Evolutionary conservation across 2,329 filamentous ascomycete genomes (phyloP).

Genomic region (Aspergillus tubingensis): DNA sequence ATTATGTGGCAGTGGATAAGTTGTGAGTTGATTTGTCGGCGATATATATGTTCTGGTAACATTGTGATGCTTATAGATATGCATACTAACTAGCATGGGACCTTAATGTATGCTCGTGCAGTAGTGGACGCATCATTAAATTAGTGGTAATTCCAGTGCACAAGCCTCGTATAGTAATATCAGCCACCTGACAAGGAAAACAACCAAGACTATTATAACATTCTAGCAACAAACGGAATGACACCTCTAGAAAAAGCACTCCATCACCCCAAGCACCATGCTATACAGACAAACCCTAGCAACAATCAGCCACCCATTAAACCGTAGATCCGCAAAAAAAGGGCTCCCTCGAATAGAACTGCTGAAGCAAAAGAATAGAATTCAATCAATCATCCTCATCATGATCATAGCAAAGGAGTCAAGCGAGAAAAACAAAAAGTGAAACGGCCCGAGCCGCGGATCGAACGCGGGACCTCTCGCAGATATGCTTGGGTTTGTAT

Average conservation of each 20-base stretch:
- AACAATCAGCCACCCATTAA: background rate
- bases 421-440: background rate
- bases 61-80: too few species aligned
- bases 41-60: background rate
- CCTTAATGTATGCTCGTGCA: too few species aligned
- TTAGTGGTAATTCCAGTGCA: too few species aligned
- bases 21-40: background rate
- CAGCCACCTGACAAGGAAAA: too few species aligned
- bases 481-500: conserved; percentile 26
- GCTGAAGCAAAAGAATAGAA: background rate
- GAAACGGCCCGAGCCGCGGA: conserved; percentile 21
- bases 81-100: too few species aligned
- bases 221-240: background rate
- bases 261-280: background rate
- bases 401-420: background rate
- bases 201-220: too few species aligned
- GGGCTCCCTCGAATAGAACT: background rate
- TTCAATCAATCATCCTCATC: background rate
- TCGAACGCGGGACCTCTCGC: conserved; percentile 32
- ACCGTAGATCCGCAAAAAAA: background rate
- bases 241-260: background rate
- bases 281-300: background rate
- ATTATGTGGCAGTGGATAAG: background rate
- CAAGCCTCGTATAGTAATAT: too few species aligned
- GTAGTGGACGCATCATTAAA: too few species aligned